Percentiles rank a stretch among this genome's conserved stretches.
Evolutionary conservation across 257 asterid species (phyloP).

Genomic region (Galeopsis tetrahit): DNA sequence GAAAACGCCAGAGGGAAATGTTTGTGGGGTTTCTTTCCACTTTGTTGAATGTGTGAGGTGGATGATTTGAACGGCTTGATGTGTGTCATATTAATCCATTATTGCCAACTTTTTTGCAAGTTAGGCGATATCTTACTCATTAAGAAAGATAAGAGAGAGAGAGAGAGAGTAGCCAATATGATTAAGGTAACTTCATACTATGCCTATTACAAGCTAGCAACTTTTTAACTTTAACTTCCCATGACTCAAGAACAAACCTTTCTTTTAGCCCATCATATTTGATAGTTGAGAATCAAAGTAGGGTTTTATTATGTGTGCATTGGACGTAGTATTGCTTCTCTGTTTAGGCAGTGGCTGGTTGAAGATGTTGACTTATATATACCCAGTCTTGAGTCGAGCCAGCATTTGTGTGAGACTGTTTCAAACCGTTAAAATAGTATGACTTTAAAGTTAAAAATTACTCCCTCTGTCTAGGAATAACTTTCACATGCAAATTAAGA

Average conservation of each 20-base stretch:
- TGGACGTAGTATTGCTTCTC: too few species aligned
- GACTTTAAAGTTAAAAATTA: too few species aligned
- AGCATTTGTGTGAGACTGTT: too few species aligned
- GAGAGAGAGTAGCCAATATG: constrained; percentile 17
- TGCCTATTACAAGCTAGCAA: background rate
- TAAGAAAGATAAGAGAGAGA: constrained; percentile 51
- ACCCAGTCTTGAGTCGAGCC: too few species aligned
- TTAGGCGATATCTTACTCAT: constrained; percentile 54
- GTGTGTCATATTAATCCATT: background rate
- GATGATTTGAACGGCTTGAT: constrained; percentile 39
- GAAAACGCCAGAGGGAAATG: constrained; percentile 39
- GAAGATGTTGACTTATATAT: too few species aligned
- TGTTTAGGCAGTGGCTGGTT: too few species aligned
- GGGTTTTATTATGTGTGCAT: background rate
- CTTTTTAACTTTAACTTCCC: background rate
- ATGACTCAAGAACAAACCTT: background rate
- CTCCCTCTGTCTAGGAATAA: too few species aligned
- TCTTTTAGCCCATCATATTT: constrained; percentile 7
- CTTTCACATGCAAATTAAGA: too few species aligned
- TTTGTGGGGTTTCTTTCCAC: constrained; percentile 36
- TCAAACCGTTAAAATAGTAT: too few species aligned
- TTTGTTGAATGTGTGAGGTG: constrained; percentile 44
- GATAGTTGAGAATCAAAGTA: background rate
- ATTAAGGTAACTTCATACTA: constrained; percentile 27
- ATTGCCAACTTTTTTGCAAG: constrained; percentile 29